These are phyloP conservation scores for Austroboletus festivus DNA, from an alignment of 768 basidiomycete species.

Conservation along the genomic window DNA sequence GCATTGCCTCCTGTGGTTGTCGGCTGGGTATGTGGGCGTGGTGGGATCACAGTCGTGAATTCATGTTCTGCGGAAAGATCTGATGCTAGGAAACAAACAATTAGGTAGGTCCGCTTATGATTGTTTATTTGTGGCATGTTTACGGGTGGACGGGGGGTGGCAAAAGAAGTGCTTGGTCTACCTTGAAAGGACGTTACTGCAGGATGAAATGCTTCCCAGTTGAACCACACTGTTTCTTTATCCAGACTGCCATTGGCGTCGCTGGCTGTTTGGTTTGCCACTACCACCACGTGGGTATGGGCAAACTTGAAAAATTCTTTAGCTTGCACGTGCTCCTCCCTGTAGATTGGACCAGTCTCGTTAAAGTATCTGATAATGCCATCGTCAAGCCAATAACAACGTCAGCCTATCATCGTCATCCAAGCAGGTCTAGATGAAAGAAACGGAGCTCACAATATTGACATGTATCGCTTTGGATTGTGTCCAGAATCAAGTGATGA, in stretches of 20 bases:
- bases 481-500: too few species aligned
- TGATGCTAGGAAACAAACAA: neutral
- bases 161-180: too few species aligned
- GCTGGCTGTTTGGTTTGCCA: neutral
- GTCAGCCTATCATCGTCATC: too few species aligned
- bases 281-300: neutral
- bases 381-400: too few species aligned
- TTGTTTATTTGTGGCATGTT: too few species aligned
- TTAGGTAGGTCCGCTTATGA: neutral
- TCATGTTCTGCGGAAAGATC: neutral
- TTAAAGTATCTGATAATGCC: constrained; percentile 5
- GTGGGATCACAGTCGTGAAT: neutral
- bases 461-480: too few species aligned
- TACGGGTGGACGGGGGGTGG: too few species aligned
- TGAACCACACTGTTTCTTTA: neutral
- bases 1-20: neutral
- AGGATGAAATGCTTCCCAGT: constrained; percentile 1
- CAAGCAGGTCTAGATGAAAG: too few species aligned
- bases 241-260: neutral
- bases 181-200: constrained; percentile 1
- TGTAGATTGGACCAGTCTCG: constrained; percentile 7
- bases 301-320: constrained; percentile 8
- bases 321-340: neutral
- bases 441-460: too few species aligned
- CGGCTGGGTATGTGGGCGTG: neutral